These are phyloP conservation scores for Fonsecaea nubica DNA, from an alignment of 2,329 filamentous ascomycete genomes.

Conservation along the genomic window DNA sequence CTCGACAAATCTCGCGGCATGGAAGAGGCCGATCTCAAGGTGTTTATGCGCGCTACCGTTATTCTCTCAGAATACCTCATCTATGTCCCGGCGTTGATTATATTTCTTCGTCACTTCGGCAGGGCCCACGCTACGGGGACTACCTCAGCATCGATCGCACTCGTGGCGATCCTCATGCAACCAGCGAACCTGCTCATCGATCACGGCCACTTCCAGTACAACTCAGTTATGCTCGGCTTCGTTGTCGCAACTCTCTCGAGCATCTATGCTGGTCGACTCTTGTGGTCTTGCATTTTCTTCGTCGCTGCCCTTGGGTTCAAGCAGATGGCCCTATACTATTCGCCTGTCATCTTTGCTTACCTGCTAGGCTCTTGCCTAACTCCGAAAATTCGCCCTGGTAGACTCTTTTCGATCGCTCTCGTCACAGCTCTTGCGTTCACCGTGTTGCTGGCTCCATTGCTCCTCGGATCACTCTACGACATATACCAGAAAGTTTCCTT, in stretches of 20 bases:
- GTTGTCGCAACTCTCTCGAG: constrained; percentile 86
- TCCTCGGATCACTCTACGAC: constrained; percentile 74
- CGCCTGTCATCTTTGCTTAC: constrained; percentile 89
- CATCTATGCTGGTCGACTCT: constrained; percentile 79
- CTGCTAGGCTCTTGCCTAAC: constrained; percentile 85
- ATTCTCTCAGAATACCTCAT: constrained; percentile 88
- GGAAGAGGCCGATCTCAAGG: constrained; percentile 79
- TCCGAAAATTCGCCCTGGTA: constrained; percentile 69
- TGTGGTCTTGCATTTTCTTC: constrained; percentile 94
- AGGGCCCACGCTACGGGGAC: constrained; percentile 75
- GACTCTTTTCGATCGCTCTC: constrained; percentile 76
- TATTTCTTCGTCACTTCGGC: constrained; percentile 83
- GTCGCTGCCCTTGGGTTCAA: constrained; percentile 95
- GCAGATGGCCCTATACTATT: constrained; percentile 98
- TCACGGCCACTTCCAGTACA: constrained; percentile 97
- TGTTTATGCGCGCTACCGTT: constrained; percentile 95
- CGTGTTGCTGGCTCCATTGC: constrained; percentile 75
- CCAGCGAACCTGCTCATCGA: constrained; percentile 90
- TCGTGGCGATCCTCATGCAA: constrained; percentile 91
- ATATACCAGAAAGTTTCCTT: constrained; percentile 68
- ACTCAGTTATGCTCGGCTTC: constrained; percentile 96
- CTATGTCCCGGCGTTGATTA: constrained; percentile 82
- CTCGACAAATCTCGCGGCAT: constrained; percentile 81
- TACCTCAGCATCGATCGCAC: constrained; percentile 83
- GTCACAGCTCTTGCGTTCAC: constrained; percentile 76